These are phyloP conservation scores for Tribonema minus DNA, from an alignment of 108 stramenopile genomes.

Conservation along the genomic window DNA sequence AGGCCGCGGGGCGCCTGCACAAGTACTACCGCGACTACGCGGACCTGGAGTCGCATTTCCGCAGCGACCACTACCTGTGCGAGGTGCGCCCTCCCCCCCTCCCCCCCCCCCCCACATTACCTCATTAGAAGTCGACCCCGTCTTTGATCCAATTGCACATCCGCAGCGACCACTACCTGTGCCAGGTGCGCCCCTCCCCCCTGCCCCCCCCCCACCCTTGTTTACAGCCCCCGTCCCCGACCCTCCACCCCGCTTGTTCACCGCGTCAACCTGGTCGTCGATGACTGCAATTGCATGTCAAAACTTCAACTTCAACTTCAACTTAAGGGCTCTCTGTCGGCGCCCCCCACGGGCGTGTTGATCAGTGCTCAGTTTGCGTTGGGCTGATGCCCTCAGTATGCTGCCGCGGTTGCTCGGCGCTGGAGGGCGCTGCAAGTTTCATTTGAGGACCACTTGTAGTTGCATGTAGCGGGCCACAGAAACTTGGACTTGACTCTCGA, in stretches of 20 bases:
- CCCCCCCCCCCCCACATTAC: background rate
- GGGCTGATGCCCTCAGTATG: too few species aligned
- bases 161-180: slow-evolving; percentile 42
- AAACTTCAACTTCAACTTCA: background rate
- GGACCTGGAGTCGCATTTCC: slow-evolving; percentile 49
- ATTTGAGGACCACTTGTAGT: too few species aligned
- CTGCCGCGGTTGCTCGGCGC: too few species aligned
- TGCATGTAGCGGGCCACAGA: too few species aligned
- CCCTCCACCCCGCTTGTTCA: background rate
- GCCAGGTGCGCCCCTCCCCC: background rate
- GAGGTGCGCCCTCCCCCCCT: background rate
- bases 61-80: slow-evolving; percentile 43
- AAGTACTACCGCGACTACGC: slow-evolving; percentile 53
- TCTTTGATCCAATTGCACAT: slow-evolving; percentile 33
- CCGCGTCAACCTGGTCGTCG: background rate
- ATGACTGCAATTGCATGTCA: background rate
- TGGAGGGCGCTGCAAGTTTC: too few species aligned
- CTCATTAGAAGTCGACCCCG: background rate
- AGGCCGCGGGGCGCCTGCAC: slow-evolving; percentile 31
- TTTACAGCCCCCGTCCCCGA: background rate
- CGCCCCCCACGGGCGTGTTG: too few species aligned
- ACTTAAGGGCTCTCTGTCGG: background rate
- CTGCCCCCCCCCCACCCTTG: background rate
- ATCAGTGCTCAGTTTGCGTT: too few species aligned
- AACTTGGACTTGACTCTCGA: too few species aligned